Percentiles rank a stretch among this genome's conserved stretches.
Conservation (phyloP, 768 basidiomycete genomes). For the Mycena crocata region DNA sequence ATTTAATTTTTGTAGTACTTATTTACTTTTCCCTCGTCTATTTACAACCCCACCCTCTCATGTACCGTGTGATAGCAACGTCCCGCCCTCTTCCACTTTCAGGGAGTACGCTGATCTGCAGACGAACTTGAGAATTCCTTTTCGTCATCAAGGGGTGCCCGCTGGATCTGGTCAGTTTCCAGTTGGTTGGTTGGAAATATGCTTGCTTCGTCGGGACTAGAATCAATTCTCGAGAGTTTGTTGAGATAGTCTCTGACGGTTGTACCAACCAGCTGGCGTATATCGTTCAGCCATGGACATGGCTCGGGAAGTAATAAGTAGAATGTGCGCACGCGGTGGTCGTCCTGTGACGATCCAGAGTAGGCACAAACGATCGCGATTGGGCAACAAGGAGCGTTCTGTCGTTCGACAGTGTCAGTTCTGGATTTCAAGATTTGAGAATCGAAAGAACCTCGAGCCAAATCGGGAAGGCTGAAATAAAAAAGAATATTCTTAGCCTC, state of each 20-base stretch:
- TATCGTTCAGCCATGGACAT: not conserved
- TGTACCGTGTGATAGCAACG: no score
- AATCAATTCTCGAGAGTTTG: slow-evolving; percentile 61
- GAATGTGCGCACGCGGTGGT: slow-evolving; percentile 70
- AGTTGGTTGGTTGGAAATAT: slow-evolving; percentile 28
- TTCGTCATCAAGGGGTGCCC: not conserved
- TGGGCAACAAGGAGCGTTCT: slow-evolving; percentile 88
- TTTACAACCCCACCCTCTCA: not conserved
- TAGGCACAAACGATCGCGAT: slow-evolving; percentile 84
- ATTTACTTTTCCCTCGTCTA: slow-evolving; percentile 10
- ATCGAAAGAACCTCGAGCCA: slow-evolving; percentile 82
- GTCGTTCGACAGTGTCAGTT: slow-evolving; percentile 5
- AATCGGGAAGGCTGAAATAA: slow-evolving; percentile 86
- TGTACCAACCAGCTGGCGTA: slow-evolving; percentile 67
- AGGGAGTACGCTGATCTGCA: not conserved
- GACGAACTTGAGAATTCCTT: slow-evolving; percentile 4
- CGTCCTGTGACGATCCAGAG: slow-evolving; percentile 84
- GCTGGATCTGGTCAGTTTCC: not conserved
- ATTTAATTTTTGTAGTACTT: slow-evolving; percentile 19
- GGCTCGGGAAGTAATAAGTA: not conserved
- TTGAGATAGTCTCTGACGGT: slow-evolving; percentile 78
- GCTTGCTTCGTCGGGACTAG: slow-evolving; percentile 40
- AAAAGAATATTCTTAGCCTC: no score
- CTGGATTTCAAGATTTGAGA: slow-evolving; percentile 8
- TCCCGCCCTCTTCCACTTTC: not conserved